phyloP scores from a whole-genome alignment of 257 asterid genomes.

The Nicotiana tomentosiformis region DNA sequence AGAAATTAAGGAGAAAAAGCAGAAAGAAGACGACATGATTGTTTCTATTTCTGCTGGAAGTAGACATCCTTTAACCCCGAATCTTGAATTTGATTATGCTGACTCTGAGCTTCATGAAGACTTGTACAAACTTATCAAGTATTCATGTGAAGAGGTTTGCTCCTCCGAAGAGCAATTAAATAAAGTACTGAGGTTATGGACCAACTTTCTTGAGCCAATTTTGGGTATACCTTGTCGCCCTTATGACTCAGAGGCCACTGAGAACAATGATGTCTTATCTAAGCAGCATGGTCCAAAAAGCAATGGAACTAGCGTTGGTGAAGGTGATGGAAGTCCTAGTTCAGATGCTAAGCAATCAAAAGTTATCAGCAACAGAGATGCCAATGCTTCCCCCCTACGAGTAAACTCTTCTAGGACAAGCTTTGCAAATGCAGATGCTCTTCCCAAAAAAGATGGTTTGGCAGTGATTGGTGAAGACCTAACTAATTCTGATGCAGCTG shows the following conservation, averaged over 20 bases:
- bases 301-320: slow-evolving; percentile 31
- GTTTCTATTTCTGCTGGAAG: slow-evolving; percentile 80
- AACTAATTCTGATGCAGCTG: slow-evolving; percentile 33
- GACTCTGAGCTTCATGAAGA: slow-evolving; percentile 82
- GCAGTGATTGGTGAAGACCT: slow-evolving; percentile 40
- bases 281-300: slow-evolving; percentile 30
- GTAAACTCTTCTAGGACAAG: slow-evolving; percentile 34
- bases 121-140: slow-evolving; percentile 69
- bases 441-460: slow-evolving; percentile 41
- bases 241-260: slow-evolving; percentile 38
- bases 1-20: slow-evolving; percentile 77
- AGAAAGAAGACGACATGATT: slow-evolving; percentile 70
- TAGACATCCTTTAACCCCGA: slow-evolving; percentile 57
- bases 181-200: slow-evolving; percentile 84
- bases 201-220: slow-evolving; percentile 78
- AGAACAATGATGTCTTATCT: slow-evolving; percentile 40
- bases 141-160: slow-evolving; percentile 93
- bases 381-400: slow-evolving; percentile 39
- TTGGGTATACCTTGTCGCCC: slow-evolving; percentile 61
- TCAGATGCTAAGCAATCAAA: slow-evolving; percentile 50
- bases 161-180: slow-evolving; percentile 80
- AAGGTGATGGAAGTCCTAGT: slow-evolving; percentile 59
- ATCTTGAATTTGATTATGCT: slow-evolving; percentile 72
- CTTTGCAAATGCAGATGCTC: slow-evolving; percentile 36
- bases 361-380: slow-evolving; percentile 49